These are phyloP conservation scores for Pholiota conissans DNA, from an alignment of 768 basidiomycete species.

Conservation along the genomic window DNA sequence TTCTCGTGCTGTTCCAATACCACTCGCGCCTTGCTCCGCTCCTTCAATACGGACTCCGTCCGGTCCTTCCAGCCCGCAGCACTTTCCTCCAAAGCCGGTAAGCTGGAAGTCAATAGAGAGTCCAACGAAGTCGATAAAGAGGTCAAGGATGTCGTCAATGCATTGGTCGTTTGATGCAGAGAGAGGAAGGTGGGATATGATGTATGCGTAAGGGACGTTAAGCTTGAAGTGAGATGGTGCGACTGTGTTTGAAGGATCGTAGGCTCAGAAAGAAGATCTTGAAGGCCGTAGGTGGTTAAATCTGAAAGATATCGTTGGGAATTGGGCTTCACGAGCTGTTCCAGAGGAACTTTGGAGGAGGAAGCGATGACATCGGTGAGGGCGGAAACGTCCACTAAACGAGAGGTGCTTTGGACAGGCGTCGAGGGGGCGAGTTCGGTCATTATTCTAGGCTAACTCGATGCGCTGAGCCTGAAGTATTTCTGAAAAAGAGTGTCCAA, in stretches of 20 bases:
- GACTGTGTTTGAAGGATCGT: constrained; percentile 77
- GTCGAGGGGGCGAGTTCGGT: constrained; percentile 14
- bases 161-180: constrained; percentile 78
- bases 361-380: constrained; percentile 34
- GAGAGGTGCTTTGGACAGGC: constrained; percentile 23
- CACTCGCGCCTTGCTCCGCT: constrained; percentile 72
- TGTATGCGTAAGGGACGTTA: constrained; percentile 87
- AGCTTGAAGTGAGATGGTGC: constrained; percentile 83
- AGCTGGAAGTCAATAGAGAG: constrained; percentile 58
- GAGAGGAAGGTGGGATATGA: constrained; percentile 92
- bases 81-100: constrained; percentile 77
- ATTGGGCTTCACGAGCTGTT: constrained; percentile 25
- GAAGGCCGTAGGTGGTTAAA: constrained; percentile 65
- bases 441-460: constrained; percentile 4
- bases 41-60: constrained; percentile 72
- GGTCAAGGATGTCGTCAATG: constrained; percentile 69
- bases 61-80: constrained; percentile 70
- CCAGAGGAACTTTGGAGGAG: constrained; percentile 24
- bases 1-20: constrained; percentile 97
- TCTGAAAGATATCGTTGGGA: constrained; percentile 60
- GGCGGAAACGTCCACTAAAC: constrained; percentile 29
- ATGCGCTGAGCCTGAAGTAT: background rate
- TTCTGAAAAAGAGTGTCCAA: no score
- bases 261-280: constrained; percentile 73
- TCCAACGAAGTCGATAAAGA: constrained; percentile 76